Percentiles rank a stretch among this genome's conserved stretches.
These are phyloP conservation scores for Lactarius quietus DNA, from an alignment of 768 basidiomycete genomes.

Conservation along the genomic window DNA sequence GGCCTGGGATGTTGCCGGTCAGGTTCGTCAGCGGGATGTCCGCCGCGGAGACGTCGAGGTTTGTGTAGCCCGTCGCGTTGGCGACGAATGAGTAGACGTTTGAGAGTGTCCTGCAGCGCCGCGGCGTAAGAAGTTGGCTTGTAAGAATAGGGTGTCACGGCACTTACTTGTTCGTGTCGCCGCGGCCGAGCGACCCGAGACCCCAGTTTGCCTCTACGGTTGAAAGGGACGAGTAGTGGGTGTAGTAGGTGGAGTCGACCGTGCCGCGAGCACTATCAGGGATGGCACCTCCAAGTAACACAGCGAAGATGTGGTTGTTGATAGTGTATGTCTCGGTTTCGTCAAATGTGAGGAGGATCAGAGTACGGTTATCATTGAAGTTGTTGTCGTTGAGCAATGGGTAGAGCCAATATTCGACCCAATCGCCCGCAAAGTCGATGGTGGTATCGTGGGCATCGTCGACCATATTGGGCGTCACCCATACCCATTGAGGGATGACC, in stretches of 20 bases:
- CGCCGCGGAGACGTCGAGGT: conserved; percentile 32
- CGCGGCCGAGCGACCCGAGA: conserved; percentile 56
- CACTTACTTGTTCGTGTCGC: conserved; percentile 48
- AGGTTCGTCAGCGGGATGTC: conserved; percentile 39
- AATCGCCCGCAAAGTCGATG: conserved; percentile 44
- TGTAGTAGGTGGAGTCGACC: conserved; percentile 52
- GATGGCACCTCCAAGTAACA: conserved; percentile 47
- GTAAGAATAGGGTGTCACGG: not conserved
- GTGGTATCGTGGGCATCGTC: conserved; percentile 62
- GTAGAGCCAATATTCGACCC: conserved; percentile 48
- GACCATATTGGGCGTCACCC: conserved; percentile 57
- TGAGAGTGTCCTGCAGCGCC: not conserved
- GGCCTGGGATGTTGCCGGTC: conserved; percentile 41
- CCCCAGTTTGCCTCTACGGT: conserved; percentile 61
- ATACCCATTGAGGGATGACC: conserved; percentile 55
- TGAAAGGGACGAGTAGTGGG: conserved; percentile 55
- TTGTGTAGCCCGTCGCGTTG: conserved; percentile 42
- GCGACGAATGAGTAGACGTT: conserved; percentile 48
- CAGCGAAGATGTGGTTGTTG: conserved; percentile 46
- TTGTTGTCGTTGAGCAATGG: conserved; percentile 47
- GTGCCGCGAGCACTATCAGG: conserved; percentile 43
- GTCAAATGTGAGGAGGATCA: conserved; percentile 62
- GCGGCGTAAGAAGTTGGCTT: not conserved
- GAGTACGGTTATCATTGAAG: conserved; percentile 53
- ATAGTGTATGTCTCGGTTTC: conserved; percentile 43